A percentile compares a stretch with the other conserved stretches of the same genome.
These are phyloP conservation scores for Hymenotorrendiella dingleyae DNA, from an alignment of 2,329 filamentous ascomycete species.

Conservation along the genomic window DNA sequence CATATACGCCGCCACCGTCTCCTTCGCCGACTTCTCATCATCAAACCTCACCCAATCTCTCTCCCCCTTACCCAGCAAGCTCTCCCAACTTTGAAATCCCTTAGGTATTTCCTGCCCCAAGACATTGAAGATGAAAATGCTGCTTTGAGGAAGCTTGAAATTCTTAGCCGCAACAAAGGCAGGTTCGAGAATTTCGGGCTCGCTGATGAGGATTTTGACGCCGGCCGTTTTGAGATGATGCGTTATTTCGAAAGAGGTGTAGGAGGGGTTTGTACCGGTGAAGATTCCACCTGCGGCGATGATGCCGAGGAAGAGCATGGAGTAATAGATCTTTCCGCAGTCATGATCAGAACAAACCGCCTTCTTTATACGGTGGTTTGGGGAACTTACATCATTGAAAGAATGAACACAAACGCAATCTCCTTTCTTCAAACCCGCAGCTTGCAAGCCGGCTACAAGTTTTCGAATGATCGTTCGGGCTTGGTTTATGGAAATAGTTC, in stretches of 20 bases:
- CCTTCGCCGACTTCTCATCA: conserved; percentile 18
- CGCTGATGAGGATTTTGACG: conserved; percentile 24
- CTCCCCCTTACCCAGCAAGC: conserved; percentile 20
- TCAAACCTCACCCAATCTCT: conserved; percentile 24
- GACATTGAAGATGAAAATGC: conserved; percentile 26
- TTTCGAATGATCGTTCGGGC: conserved; percentile 21
- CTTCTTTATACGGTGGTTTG: too few species aligned
- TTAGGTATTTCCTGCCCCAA: conserved; percentile 14
- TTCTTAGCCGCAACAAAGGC: conserved; percentile 20
- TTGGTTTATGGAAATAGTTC: conserved; percentile 24
- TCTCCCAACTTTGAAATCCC: conserved; percentile 19
- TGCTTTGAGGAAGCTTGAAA: conserved; percentile 22
- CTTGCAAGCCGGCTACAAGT: conserved; percentile 25
- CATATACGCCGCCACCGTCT: conserved; percentile 39
- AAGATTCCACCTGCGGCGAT: conserved; percentile 26
- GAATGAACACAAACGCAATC: conserved; percentile 28
- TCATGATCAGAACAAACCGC: too few species aligned
- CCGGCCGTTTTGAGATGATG: conserved; percentile 26
- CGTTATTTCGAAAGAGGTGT: conserved; percentile 24
- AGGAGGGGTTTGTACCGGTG: conserved; percentile 25
- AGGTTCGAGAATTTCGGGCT: conserved; percentile 20
- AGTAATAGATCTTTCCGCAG: conserved; percentile 12
- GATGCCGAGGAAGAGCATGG: conserved; percentile 18
- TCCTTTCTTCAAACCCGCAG: conserved; percentile 21
- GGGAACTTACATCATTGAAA: conserved; percentile 26